Conservation (phyloP, 176 grass and related monocot genomes). For the Urochloa ruziziensis region DNA sequence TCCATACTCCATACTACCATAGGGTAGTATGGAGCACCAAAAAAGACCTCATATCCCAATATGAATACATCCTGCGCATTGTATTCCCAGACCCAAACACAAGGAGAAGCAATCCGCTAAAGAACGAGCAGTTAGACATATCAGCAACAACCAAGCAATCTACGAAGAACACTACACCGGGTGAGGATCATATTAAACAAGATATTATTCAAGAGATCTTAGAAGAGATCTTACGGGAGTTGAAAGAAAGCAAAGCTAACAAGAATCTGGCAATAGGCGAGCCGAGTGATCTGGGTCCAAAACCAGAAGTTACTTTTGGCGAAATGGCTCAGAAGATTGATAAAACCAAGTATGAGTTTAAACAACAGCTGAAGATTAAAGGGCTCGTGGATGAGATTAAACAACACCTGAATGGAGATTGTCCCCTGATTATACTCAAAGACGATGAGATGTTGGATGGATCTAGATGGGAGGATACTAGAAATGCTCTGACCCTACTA, state of each 20-base stretch:
- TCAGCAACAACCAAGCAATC: too few species aligned
- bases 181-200: background rate
- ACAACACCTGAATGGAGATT: rapidly evolving
- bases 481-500: background rate
- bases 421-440: background rate
- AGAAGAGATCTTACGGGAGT: background rate
- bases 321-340: background rate
- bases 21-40: too few species aligned
- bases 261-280: background rate
- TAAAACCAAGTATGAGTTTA: background rate
- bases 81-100: background rate
- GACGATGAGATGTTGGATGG: background rate
- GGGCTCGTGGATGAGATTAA: background rate
- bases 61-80: background rate
- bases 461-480: background rate
- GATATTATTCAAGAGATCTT: background rate
- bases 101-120: background rate
- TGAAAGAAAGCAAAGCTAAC: background rate
- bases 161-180: too few species aligned
- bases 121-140: too few species aligned
- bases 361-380: background rate
- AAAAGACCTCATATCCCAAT: too few species aligned
- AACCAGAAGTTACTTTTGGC: too few species aligned
- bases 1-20: too few species aligned
- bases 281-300: too few species aligned